Evolutionary conservation across 1,284 basidiomycete genomes (phyloP), one percentile per base, ranked within the genome.

Genomic region (Fomitiporia mediterranea): DNA sequence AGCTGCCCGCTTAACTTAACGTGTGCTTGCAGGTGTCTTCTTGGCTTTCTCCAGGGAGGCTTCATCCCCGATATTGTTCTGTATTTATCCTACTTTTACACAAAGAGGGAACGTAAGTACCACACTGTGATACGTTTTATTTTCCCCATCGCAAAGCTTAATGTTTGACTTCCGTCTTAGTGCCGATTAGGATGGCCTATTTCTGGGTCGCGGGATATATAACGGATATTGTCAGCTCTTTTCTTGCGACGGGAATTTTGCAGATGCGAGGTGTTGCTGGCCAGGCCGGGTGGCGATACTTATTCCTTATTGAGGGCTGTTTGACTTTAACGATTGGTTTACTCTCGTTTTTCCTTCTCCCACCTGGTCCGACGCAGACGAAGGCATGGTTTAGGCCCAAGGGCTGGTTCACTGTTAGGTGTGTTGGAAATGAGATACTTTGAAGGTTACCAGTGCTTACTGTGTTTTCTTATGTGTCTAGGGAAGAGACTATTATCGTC

Each of bases 401-500:
- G 27, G 69, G 70, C 0, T 74, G 70, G 66, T 72, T 74, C 60
- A 66, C 51, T 11, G 70, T 71, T 30, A 55, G 62, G 60, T 59
- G 34, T 11, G 42, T 40, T 56, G 4, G 6, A 2, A 19, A 17
- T 7, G 11, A 51, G 27, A 9, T 39, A 17, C 21, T 56, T 37
- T 28, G 11, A 30, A 15, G 13, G 28, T 37, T 37, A 27, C 27
- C 21, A 27, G 8, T 47, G 37, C 3, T 28, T 46, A n/a, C n/a
- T n/a, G n/a, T n/a, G n/a, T n/a, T n/a, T n/a, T n/a, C n/a, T n/a
- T n/a, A n/a, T n/a, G n/a, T n/a, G 7, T 27, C 63, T 51, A 74
- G 77, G 9, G 78, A 82, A 58, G 80, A 80, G 63, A 69, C 72
- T 7, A 83, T 84, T 56, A 77, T 82, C 67, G 81, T 84, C 34